These are phyloP conservation scores for Colletotrichum horii DNA, from an alignment of 2,329 filamentous ascomycete species.

Conservation along the genomic window DNA sequence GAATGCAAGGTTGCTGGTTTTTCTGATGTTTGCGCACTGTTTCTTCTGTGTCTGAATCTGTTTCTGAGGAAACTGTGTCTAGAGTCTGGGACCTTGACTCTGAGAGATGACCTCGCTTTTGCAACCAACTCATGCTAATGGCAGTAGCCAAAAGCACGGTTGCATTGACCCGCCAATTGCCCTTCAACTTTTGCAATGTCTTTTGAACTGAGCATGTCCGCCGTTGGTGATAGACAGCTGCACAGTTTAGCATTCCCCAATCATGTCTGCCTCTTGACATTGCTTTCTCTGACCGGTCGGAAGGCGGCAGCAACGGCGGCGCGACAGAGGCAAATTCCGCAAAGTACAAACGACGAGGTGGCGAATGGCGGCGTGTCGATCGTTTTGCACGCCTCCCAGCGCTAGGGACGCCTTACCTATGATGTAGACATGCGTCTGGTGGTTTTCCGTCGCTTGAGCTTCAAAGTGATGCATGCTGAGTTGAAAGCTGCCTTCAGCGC, in stretches of 20 bases:
- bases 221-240: background rate
- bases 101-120: background rate
- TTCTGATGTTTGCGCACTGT: background rate
- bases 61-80: slow-evolving; percentile 3
- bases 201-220: background rate
- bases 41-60: background rate
- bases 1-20: background rate
- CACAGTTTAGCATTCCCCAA: background rate
- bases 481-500: background rate
- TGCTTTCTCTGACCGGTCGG: background rate
- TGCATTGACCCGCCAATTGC: background rate
- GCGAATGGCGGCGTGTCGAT: slow-evolving; percentile 13
- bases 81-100: background rate
- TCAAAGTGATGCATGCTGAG: background rate
- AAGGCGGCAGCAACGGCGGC: background rate
- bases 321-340: background rate
- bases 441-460: background rate
- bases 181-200: background rate
- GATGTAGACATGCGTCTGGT: background rate
- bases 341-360: background rate
- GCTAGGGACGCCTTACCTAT: background rate
- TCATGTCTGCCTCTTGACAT: background rate
- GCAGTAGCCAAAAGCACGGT: background rate
- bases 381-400: background rate
- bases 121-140: background rate